Evolutionary conservation across 2,329 filamentous ascomycete genomes (phyloP).

Genomic region (Nemania bipapillata): DNA sequence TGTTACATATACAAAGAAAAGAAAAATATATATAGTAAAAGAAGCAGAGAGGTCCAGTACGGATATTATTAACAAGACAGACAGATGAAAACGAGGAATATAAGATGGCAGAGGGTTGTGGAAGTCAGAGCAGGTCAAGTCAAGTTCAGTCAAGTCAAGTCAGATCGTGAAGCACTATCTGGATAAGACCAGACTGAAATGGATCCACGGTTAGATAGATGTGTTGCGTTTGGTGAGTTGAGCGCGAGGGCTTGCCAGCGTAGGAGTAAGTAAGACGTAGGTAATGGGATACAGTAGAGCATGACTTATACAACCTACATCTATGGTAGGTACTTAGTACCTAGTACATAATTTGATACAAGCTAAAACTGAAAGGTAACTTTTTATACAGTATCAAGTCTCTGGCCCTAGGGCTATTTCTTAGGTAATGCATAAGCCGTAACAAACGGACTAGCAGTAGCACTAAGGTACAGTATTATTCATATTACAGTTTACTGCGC

Average conservation of each 20-base stretch:
- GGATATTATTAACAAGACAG: constrained; percentile 20
- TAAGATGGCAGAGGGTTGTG: constrained; percentile 4
- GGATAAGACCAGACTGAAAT: neutral
- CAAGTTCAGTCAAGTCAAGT: neutral
- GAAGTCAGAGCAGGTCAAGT: neutral
- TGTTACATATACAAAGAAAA: constrained; percentile 34
- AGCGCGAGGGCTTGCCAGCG: constrained; percentile 29
- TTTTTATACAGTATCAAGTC: no score
- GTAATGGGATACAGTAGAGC: neutral
- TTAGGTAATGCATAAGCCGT: no score
- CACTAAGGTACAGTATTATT: no score
- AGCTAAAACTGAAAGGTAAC: no score
- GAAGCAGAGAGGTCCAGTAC: constrained; percentile 9
- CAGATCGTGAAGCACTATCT: neutral
- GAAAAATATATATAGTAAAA: constrained; percentile 22
- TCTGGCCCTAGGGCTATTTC: no score
- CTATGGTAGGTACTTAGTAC: no score
- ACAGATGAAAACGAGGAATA: constrained; percentile 16
- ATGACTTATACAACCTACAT: no score
- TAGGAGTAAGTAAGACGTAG: neutral
- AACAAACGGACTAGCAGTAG: no score
- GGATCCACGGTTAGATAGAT: neutral
- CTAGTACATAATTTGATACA: no score
- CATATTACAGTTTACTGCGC: no score
- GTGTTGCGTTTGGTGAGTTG: constrained; percentile 11